These are phyloP conservation scores for Phlegmacium glaucopus DNA, from an alignment of 768 basidiomycete species.

Conservation along the genomic window DNA sequence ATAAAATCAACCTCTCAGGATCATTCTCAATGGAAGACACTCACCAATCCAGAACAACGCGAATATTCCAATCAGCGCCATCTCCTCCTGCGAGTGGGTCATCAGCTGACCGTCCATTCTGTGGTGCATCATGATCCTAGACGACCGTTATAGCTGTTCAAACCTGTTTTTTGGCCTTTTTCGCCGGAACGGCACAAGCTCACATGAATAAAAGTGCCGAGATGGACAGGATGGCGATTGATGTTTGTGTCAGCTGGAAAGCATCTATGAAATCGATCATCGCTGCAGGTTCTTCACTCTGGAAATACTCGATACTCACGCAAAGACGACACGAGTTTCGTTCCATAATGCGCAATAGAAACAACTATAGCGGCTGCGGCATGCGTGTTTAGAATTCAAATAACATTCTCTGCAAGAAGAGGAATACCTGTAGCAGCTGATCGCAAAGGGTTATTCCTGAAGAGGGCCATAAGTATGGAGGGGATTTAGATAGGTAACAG, in stretches of 20 bases:
- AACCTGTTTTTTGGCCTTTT: not conserved
- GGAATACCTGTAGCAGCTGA: conserved; percentile 39
- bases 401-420: not conserved
- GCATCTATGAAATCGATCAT: conserved; percentile 39
- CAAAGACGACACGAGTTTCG: conserved; percentile 45
- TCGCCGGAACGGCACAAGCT: conserved; percentile 21
- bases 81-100: conserved; percentile 71
- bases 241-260: conserved; percentile 68
- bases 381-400: not conserved
- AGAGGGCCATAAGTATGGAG: conserved; percentile 39
- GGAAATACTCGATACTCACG: conserved; percentile 27
- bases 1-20: not conserved
- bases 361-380: conserved; percentile 44
- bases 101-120: conserved; percentile 56
- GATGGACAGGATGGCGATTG: conserved; percentile 66
- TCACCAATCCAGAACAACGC: conserved; percentile 77
- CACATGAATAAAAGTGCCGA: conserved; percentile 64
- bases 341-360: conserved; percentile 46
- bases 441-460: conserved; percentile 44
- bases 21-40: conserved; percentile 16
- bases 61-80: conserved; percentile 65
- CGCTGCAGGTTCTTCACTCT: not conserved
- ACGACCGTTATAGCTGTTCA: not conserved
- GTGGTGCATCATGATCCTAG: conserved; percentile 68
- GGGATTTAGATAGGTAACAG: not conserved